phyloP scores from a whole-genome alignment of 2,329 filamentous ascomycete species.

The Aspergillus nomiae region DNA sequence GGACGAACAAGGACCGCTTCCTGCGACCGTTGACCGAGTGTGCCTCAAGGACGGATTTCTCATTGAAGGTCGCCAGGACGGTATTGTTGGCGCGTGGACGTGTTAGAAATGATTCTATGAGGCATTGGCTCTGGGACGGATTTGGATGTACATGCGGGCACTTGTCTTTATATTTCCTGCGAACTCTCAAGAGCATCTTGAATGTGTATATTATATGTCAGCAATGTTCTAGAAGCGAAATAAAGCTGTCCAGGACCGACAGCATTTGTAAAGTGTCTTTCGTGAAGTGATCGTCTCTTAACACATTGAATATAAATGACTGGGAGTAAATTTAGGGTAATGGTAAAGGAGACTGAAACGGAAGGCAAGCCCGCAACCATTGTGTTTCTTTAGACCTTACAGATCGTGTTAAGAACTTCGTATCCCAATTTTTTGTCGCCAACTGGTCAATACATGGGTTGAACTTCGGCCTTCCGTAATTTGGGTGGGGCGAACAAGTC shows the following conservation, averaged over 20 bases:
- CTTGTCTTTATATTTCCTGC: background rate
- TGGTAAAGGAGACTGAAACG: background rate
- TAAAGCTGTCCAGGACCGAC: constrained; percentile 3
- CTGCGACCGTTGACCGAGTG: constrained; percentile 77
- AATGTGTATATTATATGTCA: constrained; percentile 8
- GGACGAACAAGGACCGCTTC: constrained; percentile 65
- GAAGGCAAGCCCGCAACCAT: background rate
- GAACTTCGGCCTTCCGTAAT: background rate
- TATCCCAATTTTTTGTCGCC: background rate
- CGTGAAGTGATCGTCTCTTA: background rate
- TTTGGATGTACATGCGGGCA: constrained; percentile 1
- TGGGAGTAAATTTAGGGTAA: background rate
- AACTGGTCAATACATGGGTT: background rate
- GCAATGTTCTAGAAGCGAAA: constrained; percentile 1
- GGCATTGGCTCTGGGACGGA: constrained; percentile 1
- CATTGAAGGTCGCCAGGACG: constrained; percentile 84
- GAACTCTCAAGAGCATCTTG: background rate
- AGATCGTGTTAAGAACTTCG: background rate
- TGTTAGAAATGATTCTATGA: constrained; percentile 51
- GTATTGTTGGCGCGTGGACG: constrained; percentile 87
- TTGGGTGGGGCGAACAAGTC: background rate
- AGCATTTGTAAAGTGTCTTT: background rate
- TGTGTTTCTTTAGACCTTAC: background rate
- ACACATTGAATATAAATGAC: background rate
- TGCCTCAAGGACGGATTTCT: constrained; percentile 92